Evolutionary conservation across 345 rosid species (phyloP), one percentile per base, ranked within the genome.

Genomic region (Arabis hirsuta): DNA sequence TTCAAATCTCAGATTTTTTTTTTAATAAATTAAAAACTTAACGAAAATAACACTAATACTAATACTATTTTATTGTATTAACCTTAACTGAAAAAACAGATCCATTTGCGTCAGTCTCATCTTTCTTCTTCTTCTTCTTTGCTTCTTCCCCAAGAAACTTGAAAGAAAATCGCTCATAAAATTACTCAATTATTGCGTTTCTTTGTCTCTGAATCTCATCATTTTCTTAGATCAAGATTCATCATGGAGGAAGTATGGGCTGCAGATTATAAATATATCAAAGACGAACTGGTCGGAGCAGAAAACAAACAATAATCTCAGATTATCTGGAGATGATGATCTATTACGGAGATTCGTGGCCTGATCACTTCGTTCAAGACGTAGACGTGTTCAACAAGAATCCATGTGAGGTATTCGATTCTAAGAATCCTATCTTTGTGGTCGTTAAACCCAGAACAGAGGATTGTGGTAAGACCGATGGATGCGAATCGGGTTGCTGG

Each of bases 361-460:
- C 46, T 57, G 3, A 22, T 3, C 3, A 13, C 9, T 34, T 69
- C 16, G 0, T 42, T 44, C 1, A 31, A 42, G 61, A 71, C 53
- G 2, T 0, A 8, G 45, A 61, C 62, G 34, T 71, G 62, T 71
- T 12, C 44, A 61, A 9, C 74, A 61, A 61, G 75, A 29, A 61
- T 42, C 75, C 75, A 29, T 16, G 1, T 6, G 24, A 27, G 53
- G n/a, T 9, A 10, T 51, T 43, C 36, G 0, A 51, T 8, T 2
- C 7, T 13, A 2, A 26, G 22, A 71, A n/a, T n/a, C 55, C 69
- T 52, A 29, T 0, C 45, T 62, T 52, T 12, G 45, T 62, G 5
- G 3, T 27, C 45, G 61, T 52, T 9, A 42, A 61, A 22, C 12
- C 61, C 0, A 2, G 61, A 42, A 20, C 54, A 31, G 36, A 52